Evolutionary conservation across 148 eudicot species (phyloP), one percentile per base, ranked within the genome.

Genomic region (Persicaria tinctoria): DNA sequence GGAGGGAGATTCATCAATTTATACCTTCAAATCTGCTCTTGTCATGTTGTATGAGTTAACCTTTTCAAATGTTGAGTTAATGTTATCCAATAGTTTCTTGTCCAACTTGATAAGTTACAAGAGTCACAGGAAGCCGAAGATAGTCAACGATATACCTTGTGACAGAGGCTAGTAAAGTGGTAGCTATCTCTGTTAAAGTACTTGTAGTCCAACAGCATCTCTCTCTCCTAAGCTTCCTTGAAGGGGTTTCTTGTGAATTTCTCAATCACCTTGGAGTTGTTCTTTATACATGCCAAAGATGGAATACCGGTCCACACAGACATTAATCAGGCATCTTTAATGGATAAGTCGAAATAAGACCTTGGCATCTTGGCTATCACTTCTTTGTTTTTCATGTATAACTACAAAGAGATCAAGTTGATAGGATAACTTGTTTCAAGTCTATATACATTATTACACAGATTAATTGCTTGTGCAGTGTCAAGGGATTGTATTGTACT

Each of bases 101-200:
- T 55, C 59, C 20, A 55, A 55, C 59, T 55, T 55, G 59, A 16
- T 18, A 55, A 55, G 59, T 59, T 62, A 62, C 17, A 63, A 62
- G 45, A 63, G 68, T 63, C 68, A 63, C 68, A 63, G 6, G 68
- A 63, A 63, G 45, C 68, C 23, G 6, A 27, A 63, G 68, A 10
- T 45, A 63, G 44, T 12, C 16, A 27, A 11, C 1, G 10, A 32
- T 32, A 32, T 32, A 32, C 41, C 41, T 32, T 32, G 41, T 32
- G 41, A 32, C 41, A 32, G 41, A 32, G 41, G 41, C 41, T 32
- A 32, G 41, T 32, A 32, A 32, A 32, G 41, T 32, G 41, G 41
- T 1, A 32, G 1, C 41, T 32, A 32, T 32, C 2, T 32, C 3
- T 32, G 41, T 32, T 32, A 32, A 32, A 32, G 41, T 32, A 3